Conservation (phyloP, 352 stramenopile species). For the Phytophthora pinifolia region DNA sequence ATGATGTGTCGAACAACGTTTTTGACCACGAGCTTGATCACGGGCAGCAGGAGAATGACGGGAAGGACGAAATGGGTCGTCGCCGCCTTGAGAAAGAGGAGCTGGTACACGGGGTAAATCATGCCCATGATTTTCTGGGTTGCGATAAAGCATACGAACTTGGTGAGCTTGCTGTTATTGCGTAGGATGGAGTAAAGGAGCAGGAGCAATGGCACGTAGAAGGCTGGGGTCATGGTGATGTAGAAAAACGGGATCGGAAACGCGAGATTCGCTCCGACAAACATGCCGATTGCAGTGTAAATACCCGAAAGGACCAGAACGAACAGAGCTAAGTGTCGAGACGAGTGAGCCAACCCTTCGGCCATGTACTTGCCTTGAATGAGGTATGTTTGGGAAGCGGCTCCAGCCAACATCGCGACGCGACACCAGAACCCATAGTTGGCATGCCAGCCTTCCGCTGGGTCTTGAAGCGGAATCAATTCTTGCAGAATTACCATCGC, state of each 20-base stretch:
- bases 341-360: neutral
- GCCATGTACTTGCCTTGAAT: constrained; percentile 1
- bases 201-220: neutral
- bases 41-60: constrained; percentile 10
- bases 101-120: constrained; percentile 15
- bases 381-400: neutral
- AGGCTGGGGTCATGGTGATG: constrained; percentile 5
- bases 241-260: constrained; percentile 10
- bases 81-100: neutral
- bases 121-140: constrained; percentile 6
- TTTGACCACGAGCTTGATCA: constrained; percentile 33
- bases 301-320: neutral
- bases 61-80: neutral
- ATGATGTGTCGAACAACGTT: constrained; percentile 18
- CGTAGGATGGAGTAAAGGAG: neutral
- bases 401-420: neutral
- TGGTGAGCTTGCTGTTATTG: neutral
- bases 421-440: constrained; percentile 14
- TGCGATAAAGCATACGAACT: neutral
- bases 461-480: constrained; percentile 8
- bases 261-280: neutral
- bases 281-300: neutral
- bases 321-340: neutral
- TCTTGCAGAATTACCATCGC: constrained; percentile 3
- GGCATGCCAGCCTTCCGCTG: neutral